Evolutionary conservation across 345 rosid species (phyloP).

Genomic region (Hypericum perforatum): DNA sequence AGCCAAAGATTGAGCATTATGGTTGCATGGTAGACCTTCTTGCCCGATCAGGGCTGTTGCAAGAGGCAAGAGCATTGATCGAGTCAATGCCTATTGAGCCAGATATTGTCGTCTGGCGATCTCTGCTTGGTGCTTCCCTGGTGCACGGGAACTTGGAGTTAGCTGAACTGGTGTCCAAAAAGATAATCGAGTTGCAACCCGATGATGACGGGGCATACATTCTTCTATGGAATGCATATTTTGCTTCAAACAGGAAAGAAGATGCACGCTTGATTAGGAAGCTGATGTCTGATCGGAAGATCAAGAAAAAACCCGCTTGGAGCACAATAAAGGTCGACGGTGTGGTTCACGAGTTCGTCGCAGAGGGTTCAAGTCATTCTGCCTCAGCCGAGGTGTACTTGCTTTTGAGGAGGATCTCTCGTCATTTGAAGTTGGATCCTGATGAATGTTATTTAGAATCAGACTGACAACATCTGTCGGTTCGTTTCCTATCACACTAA

Average conservation of each 20-base stretch:
- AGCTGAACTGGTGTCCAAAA: constrained; percentile 27
- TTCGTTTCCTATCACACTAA: too few relatives aligned
- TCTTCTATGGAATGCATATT: constrained; percentile 25
- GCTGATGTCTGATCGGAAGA: too few relatives aligned
- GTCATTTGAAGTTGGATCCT: too few relatives aligned
- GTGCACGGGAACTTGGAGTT: constrained; percentile 24
- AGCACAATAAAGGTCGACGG: too few relatives aligned
- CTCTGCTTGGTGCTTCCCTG: constrained; percentile 29
- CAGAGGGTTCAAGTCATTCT: too few relatives aligned
- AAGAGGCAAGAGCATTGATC: constrained; percentile 28
- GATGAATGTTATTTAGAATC: too few relatives aligned
- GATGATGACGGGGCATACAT: constrained; percentile 27
- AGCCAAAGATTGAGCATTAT: constrained; percentile 29
- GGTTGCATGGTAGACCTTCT: constrained; percentile 37
- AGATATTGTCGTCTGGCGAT: constrained; percentile 34
- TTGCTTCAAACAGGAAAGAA: constrained; percentile 21
- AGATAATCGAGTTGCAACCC: constrained; percentile 29
- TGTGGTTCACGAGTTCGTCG: too few relatives aligned
- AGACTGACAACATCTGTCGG: too few relatives aligned
- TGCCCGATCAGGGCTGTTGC: constrained; percentile 25
- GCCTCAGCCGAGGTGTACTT: too few relatives aligned
- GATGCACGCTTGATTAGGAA: too few relatives aligned
- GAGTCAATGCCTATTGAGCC: constrained; percentile 25
- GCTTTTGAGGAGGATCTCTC: too few relatives aligned
- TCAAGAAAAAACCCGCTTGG: too few relatives aligned